Base-by-base conservation (phyloP, 257 asterid species). In the Solanum pimpinellifolium region DNA sequence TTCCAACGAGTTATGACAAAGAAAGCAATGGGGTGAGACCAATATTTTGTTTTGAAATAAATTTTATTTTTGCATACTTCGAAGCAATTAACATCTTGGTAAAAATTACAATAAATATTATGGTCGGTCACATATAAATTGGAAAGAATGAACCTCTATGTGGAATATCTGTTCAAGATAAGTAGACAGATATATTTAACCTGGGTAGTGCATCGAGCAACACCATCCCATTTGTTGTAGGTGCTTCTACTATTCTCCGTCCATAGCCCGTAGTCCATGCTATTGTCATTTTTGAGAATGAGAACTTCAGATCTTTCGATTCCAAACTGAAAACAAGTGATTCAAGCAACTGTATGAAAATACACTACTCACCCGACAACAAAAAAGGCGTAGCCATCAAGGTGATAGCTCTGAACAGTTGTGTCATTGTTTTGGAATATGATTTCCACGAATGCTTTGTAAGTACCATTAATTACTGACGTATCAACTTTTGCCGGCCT, bases 231-330 rank as follows among this genome's bases (percentile, higher is more conserved):
- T 92, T 95, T 96, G 93, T 96, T 96, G 90, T 96, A 96, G 80
- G 95, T 95, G 88, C 88, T 89, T 91, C 99, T 93, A 89, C 98
- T 96, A 90, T 92, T 95, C 90, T 96, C 98, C 3, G 96, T 94
- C 99, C 99, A 96, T 44, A 90, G 91, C 87, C 99, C 99, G 89
- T 90, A 93, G 91, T 96, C 99, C 99, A 96, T 96, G 95, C 99
- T 96, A 84, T 39, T 29, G 59, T 47, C 60, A 29, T 27, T 90
- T 82, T 87, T 62, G 47, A 83, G 46, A 41, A 89, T 21, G 14
- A 73, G 35, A 83, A 76, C 35, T 81, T 39, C n/a, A 70, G 81
- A 89, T 86, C 15, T 37, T 72, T 20, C 74, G 47, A 70, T 88
- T 69, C 83, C 47, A 62, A 75, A 25, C 76, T 16, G 47, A 9